Base-by-base conservation (phyloP, 1,284 basidiomycete genomes). In the Leccinum pachyderme region DNA sequence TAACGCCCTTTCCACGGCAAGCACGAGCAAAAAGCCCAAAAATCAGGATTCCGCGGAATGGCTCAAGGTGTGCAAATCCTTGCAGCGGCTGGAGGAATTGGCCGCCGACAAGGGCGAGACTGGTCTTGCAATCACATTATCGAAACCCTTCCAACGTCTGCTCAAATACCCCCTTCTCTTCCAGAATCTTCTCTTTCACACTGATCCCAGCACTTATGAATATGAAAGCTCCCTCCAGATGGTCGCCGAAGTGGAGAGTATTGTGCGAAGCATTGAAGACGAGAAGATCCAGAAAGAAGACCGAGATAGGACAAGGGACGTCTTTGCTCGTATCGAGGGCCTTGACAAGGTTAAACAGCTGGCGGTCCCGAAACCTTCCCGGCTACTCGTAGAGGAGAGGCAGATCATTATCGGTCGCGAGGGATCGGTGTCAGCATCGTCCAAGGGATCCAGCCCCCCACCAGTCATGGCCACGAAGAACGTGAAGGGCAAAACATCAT, bases 121-220 rank as follows among this genome's bases (percentile, higher is more conserved):
- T 2, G 93, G 94, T 0, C 79, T 99, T 43, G 87, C 92, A 32
- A 98, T 99, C 66, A 93, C 93, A 3, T 78, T 98, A 8, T 95
- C 93, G 25, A 98, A 98, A 73, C 96, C 96, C 1, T 97, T 99
- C 75, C 96, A 98, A 69, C 84, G 96, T 31, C 79, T 99, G 43
- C 85, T 98, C 69, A 98, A 99, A 73, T 97, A 98, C 70, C 96
- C 96, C 3, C 81, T 99, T 15, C 83, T 99, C 41, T 98, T 98
- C 76, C 95, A 98, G 74, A 98, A 98, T 72, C 80, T 98, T n/a
- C 82, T 96, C 48, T 96, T 89, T 75, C 91, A 96, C 72, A 97
- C 96, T 8, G 96, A 98, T 66, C 94, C 96, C 1, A 95, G 93
- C 61, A 95, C 95, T 2, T 94, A 89, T 68, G 96, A 99, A 75